phyloP scores from a whole-genome alignment of 805 yeast species.

The Starmerella scarabaei region DNA sequence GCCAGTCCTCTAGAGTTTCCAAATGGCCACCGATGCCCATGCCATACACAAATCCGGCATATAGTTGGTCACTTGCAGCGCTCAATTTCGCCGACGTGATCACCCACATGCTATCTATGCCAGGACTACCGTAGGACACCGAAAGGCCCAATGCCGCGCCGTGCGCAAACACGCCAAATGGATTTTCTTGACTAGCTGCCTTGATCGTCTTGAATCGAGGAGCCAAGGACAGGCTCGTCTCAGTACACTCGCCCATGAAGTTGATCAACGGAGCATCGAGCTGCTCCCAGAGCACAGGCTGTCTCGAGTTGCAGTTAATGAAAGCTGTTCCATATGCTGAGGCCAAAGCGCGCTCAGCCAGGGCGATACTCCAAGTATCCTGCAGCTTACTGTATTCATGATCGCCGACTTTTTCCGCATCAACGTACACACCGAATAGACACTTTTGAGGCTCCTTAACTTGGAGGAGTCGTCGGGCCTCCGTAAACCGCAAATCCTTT shows the following conservation, averaged over 20 bases:
- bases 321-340: conserved; percentile 72
- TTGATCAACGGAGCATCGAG: conserved; percentile 68
- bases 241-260: conserved; percentile 30
- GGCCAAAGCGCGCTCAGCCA: conserved; percentile 59
- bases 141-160: conserved; percentile 82
- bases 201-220: conserved; percentile 3
- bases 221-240: conserved; percentile 9
- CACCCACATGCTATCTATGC: conserved; percentile 82
- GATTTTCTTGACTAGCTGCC: conserved; percentile 2
- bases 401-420: conserved; percentile 36
- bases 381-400: conserved; percentile 44
- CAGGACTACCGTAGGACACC: conserved; percentile 52
- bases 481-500: conserved; percentile 66
- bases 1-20: conserved; percentile 83
- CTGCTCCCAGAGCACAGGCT: conserved; percentile 73
- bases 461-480: conserved; percentile 58
- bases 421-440: conserved; percentile 26
- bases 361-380: conserved; percentile 42
- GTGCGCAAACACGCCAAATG: conserved; percentile 47
- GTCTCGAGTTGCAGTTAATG: conserved; percentile 49
- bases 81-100: conserved; percentile 50
- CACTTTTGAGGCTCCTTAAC: conserved; percentile 47
- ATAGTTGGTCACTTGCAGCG: conserved; percentile 52
- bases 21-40: conserved; percentile 86
- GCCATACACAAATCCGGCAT: conserved; percentile 90